Conservation (phyloP, 225 moss, liverwort and hornwort genomes). For the Straminergon stramineum region DNA sequence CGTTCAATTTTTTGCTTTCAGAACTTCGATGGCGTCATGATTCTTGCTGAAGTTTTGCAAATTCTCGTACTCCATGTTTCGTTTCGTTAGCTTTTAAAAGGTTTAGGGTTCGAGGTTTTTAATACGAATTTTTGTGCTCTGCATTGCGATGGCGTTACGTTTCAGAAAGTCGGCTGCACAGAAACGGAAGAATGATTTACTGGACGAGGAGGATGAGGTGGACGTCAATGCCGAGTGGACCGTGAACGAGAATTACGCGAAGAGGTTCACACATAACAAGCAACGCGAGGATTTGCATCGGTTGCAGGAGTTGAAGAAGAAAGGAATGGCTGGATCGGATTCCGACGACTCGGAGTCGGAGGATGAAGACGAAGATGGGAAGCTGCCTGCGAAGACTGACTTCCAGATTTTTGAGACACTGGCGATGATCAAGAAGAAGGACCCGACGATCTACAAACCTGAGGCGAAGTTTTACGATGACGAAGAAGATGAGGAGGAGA, state of each 20-base stretch:
- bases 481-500: conserved; percentile 32
- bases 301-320: conserved; percentile 78
- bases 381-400: conserved; percentile 50
- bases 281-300: conserved; percentile 81
- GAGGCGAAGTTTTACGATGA: conserved; percentile 74
- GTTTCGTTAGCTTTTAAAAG: neutral
- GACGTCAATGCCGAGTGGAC: conserved; percentile 45
- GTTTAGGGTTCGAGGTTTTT: neutral
- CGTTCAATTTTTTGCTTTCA: neutral
- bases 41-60: neutral
- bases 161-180: conserved; percentile 15
- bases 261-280: conserved; percentile 78
- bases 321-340: conserved; percentile 47
- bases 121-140: neutral
- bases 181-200: neutral
- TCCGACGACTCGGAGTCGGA: conserved; percentile 50
- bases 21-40: neutral
- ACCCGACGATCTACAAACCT: conserved; percentile 64
- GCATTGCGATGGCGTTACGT: neutral
- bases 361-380: conserved; percentile 86
- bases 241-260: conserved; percentile 63
- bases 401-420: conserved; percentile 83
- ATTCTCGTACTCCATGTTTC: neutral
- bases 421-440: conserved; percentile 66
- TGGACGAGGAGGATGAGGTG: conserved; percentile 37